phyloP scores from a whole-genome alignment of 257 asterid genomes.

The Salvia rosmarinus region DNA sequence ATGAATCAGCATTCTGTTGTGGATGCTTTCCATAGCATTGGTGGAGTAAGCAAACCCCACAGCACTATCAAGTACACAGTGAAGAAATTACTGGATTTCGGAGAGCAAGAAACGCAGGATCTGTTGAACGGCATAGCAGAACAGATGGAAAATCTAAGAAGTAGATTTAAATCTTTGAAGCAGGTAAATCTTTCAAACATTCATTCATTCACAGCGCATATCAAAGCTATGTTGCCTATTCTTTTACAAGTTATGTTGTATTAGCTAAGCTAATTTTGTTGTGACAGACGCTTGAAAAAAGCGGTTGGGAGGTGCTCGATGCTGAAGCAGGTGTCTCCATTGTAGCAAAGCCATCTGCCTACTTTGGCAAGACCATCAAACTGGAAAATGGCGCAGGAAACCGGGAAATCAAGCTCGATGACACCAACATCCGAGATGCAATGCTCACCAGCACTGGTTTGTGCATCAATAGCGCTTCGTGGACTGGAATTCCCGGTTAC shows the following conservation, averaged over 20 bases:
- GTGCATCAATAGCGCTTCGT: conserved; percentile 85
- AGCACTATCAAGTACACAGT: conserved; percentile 74
- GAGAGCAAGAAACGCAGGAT: conserved; percentile 58
- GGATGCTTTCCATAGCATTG: conserved; percentile 77
- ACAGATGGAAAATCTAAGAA: conserved; percentile 63
- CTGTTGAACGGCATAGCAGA: conserved; percentile 58
- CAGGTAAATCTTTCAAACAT: conserved; percentile 54
- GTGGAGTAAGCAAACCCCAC: conserved; percentile 89
- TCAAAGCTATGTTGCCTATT: not conserved
- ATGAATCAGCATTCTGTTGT: conserved; percentile 65
- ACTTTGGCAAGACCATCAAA: conserved; percentile 67
- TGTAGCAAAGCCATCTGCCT: conserved; percentile 77
- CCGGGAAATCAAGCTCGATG: conserved; percentile 60
- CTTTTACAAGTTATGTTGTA: too few relatives aligned
- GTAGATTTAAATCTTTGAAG: conserved; percentile 69
- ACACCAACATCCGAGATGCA: conserved; percentile 85
- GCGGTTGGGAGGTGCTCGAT: conserved; percentile 91
- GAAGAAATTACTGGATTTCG: conserved; percentile 75
- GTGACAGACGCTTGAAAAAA: conserved; percentile 64
- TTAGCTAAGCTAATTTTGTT: conserved; percentile 12
- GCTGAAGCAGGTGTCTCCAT: conserved; percentile 81
- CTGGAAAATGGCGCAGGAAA: conserved; percentile 37
- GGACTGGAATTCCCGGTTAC: conserved; percentile 93
- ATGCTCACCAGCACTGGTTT: conserved; percentile 72
- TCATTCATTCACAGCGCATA: not conserved